Evolutionary conservation across 1,139 yeast species (phyloP), one percentile per base, ranked within the genome.

Genomic region (Nakaseomyces uthaithaninus): DNA sequence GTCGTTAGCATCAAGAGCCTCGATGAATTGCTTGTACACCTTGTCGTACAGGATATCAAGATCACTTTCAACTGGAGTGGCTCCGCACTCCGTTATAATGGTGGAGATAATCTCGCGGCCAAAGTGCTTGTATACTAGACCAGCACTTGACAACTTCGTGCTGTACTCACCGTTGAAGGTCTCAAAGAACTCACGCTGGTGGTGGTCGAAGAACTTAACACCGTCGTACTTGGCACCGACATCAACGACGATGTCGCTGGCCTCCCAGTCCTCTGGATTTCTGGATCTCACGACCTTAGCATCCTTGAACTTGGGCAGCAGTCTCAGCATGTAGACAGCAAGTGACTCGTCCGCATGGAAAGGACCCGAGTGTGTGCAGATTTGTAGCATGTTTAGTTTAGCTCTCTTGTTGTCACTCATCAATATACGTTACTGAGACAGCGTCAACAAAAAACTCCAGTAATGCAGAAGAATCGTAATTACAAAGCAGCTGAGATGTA

Each of bases 281-380:
- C 98, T 75, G 3, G 95, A 82, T 60, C 98, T 77, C 17, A 85
- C 74, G 25, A 91, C 69, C 42, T 69, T 71, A 11, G 94, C 80
- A 44, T 77, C 70, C 42, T 73, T 59, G 63, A 63, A 91, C 58
- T 74, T 70, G 3, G 95, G 94, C 40, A 91, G 68, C 22, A 76
- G 67, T 53, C 74, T 76, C 44, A 91, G 68, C 82, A 91, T 78
- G 62, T 73, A 89, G 3, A 89, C 95, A 2, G 97, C 98, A 45
- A 93, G 72, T n/a, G 95, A 80, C 63, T 91, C 98, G 63, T 91
- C 98, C 16, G 98, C 97, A 57, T 91, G 98, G 71, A 91, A 91
- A 0, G 89, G 74, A 7, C 98, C 98, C 35, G 93, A 84, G 59
- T 87, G 96, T 12, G 96, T 89, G 55, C 95, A 89, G 46, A 89